These are phyloP conservation scores for Pyrus betulifolia DNA, from an alignment of 306 rosid species.

Conservation along the genomic window DNA sequence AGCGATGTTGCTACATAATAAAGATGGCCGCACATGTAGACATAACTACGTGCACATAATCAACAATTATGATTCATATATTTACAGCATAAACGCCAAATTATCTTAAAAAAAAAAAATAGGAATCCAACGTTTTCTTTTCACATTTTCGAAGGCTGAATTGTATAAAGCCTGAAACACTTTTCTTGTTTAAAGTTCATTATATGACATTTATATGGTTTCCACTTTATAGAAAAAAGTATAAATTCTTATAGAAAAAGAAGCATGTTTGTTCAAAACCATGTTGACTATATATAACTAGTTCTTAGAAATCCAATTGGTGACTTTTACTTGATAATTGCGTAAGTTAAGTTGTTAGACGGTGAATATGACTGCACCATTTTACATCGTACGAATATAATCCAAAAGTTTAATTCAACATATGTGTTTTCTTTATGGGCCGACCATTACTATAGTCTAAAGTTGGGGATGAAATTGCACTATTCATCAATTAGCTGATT, in stretches of 20 bases:
- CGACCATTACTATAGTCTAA: too few relatives aligned
- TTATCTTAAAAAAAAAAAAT: not conserved
- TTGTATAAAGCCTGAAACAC: not conserved
- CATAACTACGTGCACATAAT: not conserved
- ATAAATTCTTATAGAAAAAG: not conserved
- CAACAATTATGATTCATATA: not conserved
- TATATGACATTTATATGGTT: not conserved
- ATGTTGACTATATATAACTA: not conserved
- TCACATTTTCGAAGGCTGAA: not conserved
- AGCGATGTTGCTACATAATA: not conserved
- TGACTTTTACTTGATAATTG: not conserved
- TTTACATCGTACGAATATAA: not conserved
- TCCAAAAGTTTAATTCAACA: not conserved
- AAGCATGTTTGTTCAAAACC: not conserved
- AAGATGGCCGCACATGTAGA: not conserved
- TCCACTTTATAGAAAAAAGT: not conserved
- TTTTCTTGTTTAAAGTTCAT: not conserved
- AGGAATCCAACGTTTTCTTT: not conserved
- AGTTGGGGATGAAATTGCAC: too few relatives aligned
- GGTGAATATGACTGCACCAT: not conserved
- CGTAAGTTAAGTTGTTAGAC: not conserved
- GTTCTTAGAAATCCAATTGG: not conserved
- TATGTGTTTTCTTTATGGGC: too few relatives aligned
- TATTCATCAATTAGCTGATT: too few relatives aligned
- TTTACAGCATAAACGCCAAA: not conserved